Evolutionary conservation across 139 green algal genomes (phyloP), one percentile per base, ranked within the genome.

Genomic region (Coelastrella sp.): DNA sequence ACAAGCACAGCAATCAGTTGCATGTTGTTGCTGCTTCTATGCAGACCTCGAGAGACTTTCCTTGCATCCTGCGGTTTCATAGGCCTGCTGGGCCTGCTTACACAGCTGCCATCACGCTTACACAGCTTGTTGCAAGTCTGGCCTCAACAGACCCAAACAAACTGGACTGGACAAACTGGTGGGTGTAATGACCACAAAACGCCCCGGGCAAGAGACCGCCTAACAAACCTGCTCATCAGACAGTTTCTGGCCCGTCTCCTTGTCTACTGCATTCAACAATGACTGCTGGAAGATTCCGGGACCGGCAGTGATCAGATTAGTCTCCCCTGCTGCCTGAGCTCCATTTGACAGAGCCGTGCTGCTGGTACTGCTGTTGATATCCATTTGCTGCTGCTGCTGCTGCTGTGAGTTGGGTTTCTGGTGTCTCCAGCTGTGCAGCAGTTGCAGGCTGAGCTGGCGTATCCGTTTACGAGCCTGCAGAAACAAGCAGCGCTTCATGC

Each of bases 341-440:
- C 2, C 14, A 17, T 32, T 57, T 66, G 77, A 23, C 2, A 8
- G 77, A n/a, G 5, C 54, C 3, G 6, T 68, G 56, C 19, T 32
- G 79, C 80, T 56, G n/a, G n/a, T n/a, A n/a, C 60, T 86, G 59
- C 80, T 59, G n/a, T n/a, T n/a, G n/a, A n/a, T n/a, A 22, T 22
- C 7, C 74, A 57, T 20, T 59, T 60, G 23, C 74, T 59, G 74
- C 74, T 80, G 74, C 74, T 59, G 56, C 59, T 85, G 80, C 80
- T 86, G 80, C 80, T 88, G 83, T 66, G 17, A 60, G 23, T 80
- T 59, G 14, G n/a, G 47, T 58, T 47, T 47, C 1, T 47, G 61
- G 57, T 14, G 17, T 20, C 79, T 77, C 82, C 82, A 88, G 23
- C n/a, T 56, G 32, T 88, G 23, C 0, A 88, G 23, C 4, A 88